These are phyloP conservation scores for Yamadazyma epiphylla DNA, from an alignment of 1,139 yeast species.

Conservation along the genomic window DNA sequence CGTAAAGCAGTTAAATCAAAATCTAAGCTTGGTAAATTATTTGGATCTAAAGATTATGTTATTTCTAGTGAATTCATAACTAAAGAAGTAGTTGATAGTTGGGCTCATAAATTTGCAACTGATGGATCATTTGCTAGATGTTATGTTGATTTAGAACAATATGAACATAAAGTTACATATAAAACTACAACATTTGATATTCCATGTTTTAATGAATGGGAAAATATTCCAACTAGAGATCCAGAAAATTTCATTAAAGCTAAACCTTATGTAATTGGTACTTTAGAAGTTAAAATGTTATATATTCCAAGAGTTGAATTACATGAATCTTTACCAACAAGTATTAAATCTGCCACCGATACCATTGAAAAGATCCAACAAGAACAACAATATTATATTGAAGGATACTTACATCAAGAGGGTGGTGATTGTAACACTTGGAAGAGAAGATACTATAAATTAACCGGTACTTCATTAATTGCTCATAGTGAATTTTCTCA, in stretches of 20 bases:
- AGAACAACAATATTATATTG: conserved; percentile 35
- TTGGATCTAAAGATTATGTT: conserved; percentile 47
- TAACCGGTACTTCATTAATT: conserved; percentile 55
- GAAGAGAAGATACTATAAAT: conserved; percentile 60
- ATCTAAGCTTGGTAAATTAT: conserved; percentile 40
- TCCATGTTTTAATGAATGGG: conserved; percentile 83
- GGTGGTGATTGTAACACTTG: conserved; percentile 71
- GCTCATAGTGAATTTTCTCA: conserved; percentile 63
- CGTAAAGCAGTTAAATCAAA: conserved; percentile 46
- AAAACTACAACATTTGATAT: conserved; percentile 49
- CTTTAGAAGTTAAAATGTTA: conserved; percentile 68
- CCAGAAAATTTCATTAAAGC: conserved; percentile 22
- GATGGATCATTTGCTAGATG: conserved; percentile 90
- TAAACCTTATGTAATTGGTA: conserved; percentile 63
- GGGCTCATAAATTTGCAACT: conserved; percentile 59
- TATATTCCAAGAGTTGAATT: conserved; percentile 59
- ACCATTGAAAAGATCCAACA: conserved; percentile 45
- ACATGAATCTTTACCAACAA: conserved; percentile 60
- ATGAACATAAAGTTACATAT: conserved; percentile 54
- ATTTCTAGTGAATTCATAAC: conserved; percentile 56
- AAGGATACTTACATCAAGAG: conserved; percentile 71
- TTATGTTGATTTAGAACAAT: conserved; percentile 59
- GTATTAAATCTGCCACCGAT: conserved; percentile 56
- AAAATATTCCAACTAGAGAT: conserved; percentile 30
- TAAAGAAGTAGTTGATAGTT: conserved; percentile 47